Conservation (phyloP, 2,329 filamentous ascomycete species). For the Purpureocillium takamizusanense region DNA sequence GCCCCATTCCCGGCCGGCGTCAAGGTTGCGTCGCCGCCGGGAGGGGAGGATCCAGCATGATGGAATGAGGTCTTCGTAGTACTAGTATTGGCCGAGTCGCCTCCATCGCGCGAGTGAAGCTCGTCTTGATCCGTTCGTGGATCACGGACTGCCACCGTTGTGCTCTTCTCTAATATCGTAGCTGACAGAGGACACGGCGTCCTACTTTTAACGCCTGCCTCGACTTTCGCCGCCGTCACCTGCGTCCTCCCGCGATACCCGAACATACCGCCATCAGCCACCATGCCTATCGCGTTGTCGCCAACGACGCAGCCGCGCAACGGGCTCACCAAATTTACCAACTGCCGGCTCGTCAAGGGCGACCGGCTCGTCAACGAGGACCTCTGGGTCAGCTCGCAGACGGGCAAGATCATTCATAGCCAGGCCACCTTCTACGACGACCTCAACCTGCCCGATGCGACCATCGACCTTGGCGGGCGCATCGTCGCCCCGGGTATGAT, state of each 20-base stretch:
- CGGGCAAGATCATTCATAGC: conserved; percentile 72
- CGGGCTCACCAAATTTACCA: conserved; percentile 78
- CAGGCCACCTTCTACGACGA: conserved; percentile 61
- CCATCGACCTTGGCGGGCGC: conserved; percentile 71
- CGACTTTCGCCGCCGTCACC: not conserved
- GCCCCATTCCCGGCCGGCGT: not conserved
- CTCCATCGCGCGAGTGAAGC: not conserved
- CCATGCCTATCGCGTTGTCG: conserved; percentile 40
- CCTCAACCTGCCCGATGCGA: conserved; percentile 59
- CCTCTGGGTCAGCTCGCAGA: conserved; percentile 78
- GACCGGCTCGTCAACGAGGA: conserved; percentile 63
- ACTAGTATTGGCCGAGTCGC: conserved; percentile 1
- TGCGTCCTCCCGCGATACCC: not conserved
- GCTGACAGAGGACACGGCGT: too few relatives aligned
- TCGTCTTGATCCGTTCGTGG: too few relatives aligned
- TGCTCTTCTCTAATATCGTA: too few relatives aligned
- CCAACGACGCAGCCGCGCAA: conserved; percentile 26
- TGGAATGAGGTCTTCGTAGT: not conserved
- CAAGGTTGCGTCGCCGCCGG: not conserved
- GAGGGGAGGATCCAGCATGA: not conserved
- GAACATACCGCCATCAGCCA: conserved; percentile 7
- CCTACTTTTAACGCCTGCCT: too few relatives aligned
- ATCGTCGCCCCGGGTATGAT: conserved; percentile 83
- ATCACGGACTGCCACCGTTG: too few relatives aligned
- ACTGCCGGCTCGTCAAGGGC: conserved; percentile 68